These are phyloP conservation scores for Thielaviopsis ethacetica DNA, from an alignment of 2,329 filamentous ascomycete genomes.

Conservation along the genomic window DNA sequence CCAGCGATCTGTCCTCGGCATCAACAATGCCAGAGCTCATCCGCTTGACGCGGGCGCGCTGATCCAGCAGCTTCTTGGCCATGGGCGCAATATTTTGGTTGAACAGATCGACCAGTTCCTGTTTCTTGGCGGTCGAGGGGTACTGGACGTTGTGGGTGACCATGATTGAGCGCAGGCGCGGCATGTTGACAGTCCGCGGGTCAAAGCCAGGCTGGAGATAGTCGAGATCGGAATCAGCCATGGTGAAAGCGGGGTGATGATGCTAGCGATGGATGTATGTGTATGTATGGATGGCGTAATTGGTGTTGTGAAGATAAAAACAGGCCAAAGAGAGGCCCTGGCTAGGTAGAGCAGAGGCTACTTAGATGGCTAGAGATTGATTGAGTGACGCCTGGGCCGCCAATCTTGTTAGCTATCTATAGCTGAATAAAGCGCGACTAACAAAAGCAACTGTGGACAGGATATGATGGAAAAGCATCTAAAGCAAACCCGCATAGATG, in stretches of 20 bases:
- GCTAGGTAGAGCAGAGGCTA: background rate
- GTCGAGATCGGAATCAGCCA: constrained; percentile 55
- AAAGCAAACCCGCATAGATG: too few species aligned
- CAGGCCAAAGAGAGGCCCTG: background rate
- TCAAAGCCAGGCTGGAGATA: constrained; percentile 85
- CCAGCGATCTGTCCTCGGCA: constrained; percentile 21
- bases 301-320: background rate
- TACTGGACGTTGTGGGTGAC: constrained; percentile 78
- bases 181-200: constrained; percentile 65
- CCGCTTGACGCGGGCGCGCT: constrained; percentile 63
- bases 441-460: too few species aligned
- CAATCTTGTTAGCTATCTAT: background rate
- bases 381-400: background rate
- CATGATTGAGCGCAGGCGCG: constrained; percentile 76
- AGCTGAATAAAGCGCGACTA: too few species aligned
- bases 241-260: constrained; percentile 18
- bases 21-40: constrained; percentile 73
- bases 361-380: background rate
- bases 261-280: background rate
- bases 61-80: constrained; percentile 57
- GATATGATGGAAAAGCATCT: too few species aligned
- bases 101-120: constrained; percentile 72
- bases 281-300: background rate
- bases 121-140: constrained; percentile 80
- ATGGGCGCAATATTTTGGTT: constrained; percentile 63